Evolutionary conservation across 352 stramenopile species (phyloP), one percentile per base, ranked within the genome.

Genomic region (Phytopythium kandeliae): DNA sequence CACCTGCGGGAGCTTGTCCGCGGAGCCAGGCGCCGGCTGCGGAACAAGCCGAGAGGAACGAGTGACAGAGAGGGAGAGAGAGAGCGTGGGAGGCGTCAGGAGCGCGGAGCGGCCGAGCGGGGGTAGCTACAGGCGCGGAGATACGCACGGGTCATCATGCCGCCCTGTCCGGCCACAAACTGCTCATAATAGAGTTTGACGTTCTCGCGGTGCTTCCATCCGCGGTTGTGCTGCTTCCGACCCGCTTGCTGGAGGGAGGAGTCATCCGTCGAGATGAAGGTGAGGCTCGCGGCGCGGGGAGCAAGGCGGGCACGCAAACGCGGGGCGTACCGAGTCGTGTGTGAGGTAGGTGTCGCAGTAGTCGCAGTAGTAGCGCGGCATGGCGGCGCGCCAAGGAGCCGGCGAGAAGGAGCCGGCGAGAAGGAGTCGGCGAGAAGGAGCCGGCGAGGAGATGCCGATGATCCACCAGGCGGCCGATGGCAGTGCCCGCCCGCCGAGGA

Each of bases 281-380:
- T n/a, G n/a, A n/a, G n/a, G n/a, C n/a, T n/a, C n/a, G n/a, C n/a
- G 49, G 25, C 25, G 54, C 22, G 65, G 46, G 30, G n/a, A n/a
- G n/a, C n/a, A n/a, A n/a, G n/a, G n/a, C n/a, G n/a, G n/a, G n/a
- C n/a, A n/a, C n/a, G n/a, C n/a, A 71, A 25, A 51, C 17, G 34
- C 3, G 5, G 28, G 28, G 10, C 25, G 55, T 59, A 95, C 86
- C 62, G 89, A 97, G 71, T 97, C 89, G 63, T 97, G 91, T 58
- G 91, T 97, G 54, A 97, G 80, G 65, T 97, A 97, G 48, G 89
- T 97, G 62, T 96, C 89, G 66, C 91, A 97, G 69, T 97, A 97
- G 69, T 97, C 89, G 69, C 89, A 97, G 70, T 96, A 97, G 72
- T 96, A 97, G 58, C 89, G 85, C 63, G 87, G 88, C 87, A 97